A percentile compares a stretch with the other conserved stretches of the same genome.
Conservation (phyloP, 768 basidiomycete genomes). For the Tephrocybe sp. region DNA sequence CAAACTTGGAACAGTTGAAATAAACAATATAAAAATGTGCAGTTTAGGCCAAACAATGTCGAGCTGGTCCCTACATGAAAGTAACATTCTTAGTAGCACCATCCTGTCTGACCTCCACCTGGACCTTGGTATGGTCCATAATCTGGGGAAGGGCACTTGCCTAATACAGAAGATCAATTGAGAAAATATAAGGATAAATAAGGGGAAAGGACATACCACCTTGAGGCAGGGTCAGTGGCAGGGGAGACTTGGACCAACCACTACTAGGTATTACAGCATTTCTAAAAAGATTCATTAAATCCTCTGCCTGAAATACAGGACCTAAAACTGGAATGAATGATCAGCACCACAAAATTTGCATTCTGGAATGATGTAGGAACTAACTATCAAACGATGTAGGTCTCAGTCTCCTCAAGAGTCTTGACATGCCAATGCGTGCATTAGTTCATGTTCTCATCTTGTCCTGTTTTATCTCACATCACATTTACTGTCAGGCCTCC, state of each 20-base stretch:
- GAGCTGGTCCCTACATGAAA: neutral
- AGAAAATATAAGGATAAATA: neutral
- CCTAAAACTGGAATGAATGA: constrained; percentile 41
- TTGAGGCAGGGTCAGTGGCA: constrained; percentile 54
- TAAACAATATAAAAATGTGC: neutral
- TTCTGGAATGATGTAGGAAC: too few relatives aligned
- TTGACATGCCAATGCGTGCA: too few relatives aligned
- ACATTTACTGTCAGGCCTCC: too few relatives aligned
- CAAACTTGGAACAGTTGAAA: neutral
- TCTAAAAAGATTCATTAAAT: constrained; percentile 82
- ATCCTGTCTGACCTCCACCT: constrained; percentile 27
- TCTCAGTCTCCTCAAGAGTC: too few relatives aligned
- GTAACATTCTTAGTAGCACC: constrained; percentile 17
- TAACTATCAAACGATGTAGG: constrained; percentile 81
- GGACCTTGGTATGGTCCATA: constrained; percentile 89
- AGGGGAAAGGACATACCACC: constrained; percentile 34
- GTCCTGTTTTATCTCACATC: too few relatives aligned
- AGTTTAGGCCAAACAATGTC: neutral
- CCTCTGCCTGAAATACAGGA: constrained; percentile 87
- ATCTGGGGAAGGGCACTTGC: constrained; percentile 79
- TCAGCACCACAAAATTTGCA: too few relatives aligned
- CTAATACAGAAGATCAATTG: constrained; percentile 25
- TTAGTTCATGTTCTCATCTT: too few relatives aligned
- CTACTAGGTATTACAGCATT: constrained; percentile 78
- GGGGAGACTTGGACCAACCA: constrained; percentile 54